Evolutionary conservation across 2,329 filamentous ascomycete genomes (phyloP), one percentile per base, ranked within the genome.

Genomic region (Sporothrix euskadiensis): DNA sequence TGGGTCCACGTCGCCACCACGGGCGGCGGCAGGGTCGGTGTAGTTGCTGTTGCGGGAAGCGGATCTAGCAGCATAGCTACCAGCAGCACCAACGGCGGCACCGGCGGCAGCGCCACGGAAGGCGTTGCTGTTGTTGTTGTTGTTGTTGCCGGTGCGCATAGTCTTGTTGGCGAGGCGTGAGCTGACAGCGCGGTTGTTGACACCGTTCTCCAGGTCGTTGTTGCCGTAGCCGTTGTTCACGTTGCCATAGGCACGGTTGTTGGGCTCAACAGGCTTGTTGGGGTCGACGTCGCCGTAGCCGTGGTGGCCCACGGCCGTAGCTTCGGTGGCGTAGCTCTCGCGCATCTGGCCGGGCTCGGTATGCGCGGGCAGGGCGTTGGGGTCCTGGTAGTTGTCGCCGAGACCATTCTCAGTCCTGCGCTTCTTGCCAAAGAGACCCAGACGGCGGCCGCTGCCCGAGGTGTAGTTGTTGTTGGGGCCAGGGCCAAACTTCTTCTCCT

Each of bases 391-490:
- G 39, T 35, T 41, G 52, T 9, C 65, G 32, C 4, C 52, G 52
- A 16, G 16, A 32, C 39, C 66, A 14, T 66, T 72, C 56, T 76
- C 75, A 35, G 72, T 73, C 69, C 71, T 73, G 73, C 76, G 74
- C 72, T 78, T 77, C 19, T n/a, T 39, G 73, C 79, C 81, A 47
- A 79, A 78, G 59, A 80, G 78, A 63, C 82, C 79, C 63, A 81
- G 71, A 22, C 80, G 80, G 41, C 76, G 63, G 54, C 75, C 81
- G 73, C 80, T 80, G 49, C 82, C 82, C 1, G 81, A 80, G 10
- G 81, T 82, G 78, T 83, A 82, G 78, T 81, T 79, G 78, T 83
- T 84, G 69, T 78, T 80, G 3, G 83, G 82, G 69, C 80, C 80
- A 14, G 83, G 82, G 66, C 82, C 83, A 75, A 82, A 82, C 47